phyloP scores from a whole-genome alignment of 1,284 basidiomycete species.

The Spongispora temasekensis region DNA sequence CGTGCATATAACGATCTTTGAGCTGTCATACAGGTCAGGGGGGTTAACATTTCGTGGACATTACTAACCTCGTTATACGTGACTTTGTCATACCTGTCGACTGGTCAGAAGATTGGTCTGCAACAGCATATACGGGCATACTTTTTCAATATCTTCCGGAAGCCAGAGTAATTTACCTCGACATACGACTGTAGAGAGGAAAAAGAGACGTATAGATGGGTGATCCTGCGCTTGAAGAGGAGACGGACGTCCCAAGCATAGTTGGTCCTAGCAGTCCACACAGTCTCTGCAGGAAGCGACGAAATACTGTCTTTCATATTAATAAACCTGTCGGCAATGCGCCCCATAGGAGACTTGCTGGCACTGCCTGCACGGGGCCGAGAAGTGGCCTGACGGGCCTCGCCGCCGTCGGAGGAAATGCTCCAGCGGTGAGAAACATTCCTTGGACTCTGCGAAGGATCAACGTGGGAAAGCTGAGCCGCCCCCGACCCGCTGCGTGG shows the following conservation, averaged over 20 bases:
- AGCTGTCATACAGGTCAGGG: constrained; percentile 46
- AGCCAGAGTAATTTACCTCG: constrained; percentile 92
- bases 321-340: constrained; percentile 50
- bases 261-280: constrained; percentile 84
- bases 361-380: constrained; percentile 20
- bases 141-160: constrained; percentile 98
- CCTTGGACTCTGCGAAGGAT: constrained; percentile 22
- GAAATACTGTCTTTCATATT: constrained; percentile 53
- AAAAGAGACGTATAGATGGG: constrained; percentile 81
- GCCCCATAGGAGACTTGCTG: constrained; percentile 44
- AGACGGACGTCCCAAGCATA: constrained; percentile 89
- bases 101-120: constrained; percentile 3
- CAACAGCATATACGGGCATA: constrained; percentile 37
- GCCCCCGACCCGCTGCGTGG: constrained; percentile 28
- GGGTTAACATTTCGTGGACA: background rate
- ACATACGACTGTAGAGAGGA: constrained; percentile 92
- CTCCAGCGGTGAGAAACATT: constrained; percentile 44
- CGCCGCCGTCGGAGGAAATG: constrained; percentile 47
- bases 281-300: constrained; percentile 46
- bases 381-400: constrained; percentile 39
- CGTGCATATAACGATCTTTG: constrained; percentile 81
- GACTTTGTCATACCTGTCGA: constrained; percentile 88
- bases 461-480: background rate
- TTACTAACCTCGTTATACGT: constrained; percentile 67
- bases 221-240: constrained; percentile 90